Evolutionary conservation across 176 grass and related monocot genomes (phyloP), one percentile per base, ranked within the genome.

Genomic region (Avena sativa): DNA sequence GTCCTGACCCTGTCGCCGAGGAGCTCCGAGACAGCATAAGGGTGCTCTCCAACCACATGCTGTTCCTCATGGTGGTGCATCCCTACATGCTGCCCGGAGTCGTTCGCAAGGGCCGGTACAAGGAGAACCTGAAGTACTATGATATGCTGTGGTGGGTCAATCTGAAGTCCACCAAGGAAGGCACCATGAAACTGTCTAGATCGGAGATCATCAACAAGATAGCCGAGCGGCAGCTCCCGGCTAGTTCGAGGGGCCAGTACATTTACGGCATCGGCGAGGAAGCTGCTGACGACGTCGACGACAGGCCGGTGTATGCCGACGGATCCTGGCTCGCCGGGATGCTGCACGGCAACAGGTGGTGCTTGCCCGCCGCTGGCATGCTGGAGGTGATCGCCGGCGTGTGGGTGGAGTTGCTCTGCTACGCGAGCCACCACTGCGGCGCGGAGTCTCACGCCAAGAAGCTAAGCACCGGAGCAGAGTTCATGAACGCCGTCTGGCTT

Each of bases 1-100:
- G 72, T 13, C 47, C 72, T 9, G 48, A 30, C 38, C 36, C 36
- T 0, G 40, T 6, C 40, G 1, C 44, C n/a, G 46, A 74, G 71
- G 44, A 74, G 71, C 6, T 74, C 46, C 71, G 71, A 46, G 43
- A 26, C 46, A 26, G 3, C 44, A 74, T 74, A 23, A 9, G 71
- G 6, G 71, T 74, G 71, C 46, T 74, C 71, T 74, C 71, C n/a
- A 74, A 74, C 46, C 71, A 74, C 71, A 74, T 50, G 71, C 20
- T 74, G 12, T 74, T 50, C 46, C 71, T 74, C 71, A 48, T 74
- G 44, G 71, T 50, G 44, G 71, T 50, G 71, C 44, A 74, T 74
- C 71, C 71, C 46, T 74, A 74, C 73, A 48, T 76, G 21, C 14
- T 76, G 48, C 73, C 73, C 25, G 73, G 73, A 28, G 73, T 76